Conservation (phyloP, 1,139 yeast genomes). For the Hansenula anomala region DNA sequence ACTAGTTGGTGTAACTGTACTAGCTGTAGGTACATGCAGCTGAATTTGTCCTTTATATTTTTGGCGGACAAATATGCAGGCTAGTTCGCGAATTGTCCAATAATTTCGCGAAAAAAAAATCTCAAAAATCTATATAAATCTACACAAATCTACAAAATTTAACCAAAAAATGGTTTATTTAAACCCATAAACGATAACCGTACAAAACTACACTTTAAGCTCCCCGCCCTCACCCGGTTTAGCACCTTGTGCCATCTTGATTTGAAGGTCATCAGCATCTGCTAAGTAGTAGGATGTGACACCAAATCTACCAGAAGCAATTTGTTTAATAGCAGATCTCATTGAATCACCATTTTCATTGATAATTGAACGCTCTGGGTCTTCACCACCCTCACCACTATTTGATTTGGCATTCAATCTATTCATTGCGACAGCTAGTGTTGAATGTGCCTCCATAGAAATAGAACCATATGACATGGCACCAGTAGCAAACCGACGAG, state of each 20-base stretch:
- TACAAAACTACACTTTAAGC: slow-evolving; percentile 56
- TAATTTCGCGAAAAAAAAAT: too few species aligned
- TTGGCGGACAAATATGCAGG: too few species aligned
- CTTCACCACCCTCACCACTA: slow-evolving; percentile 99
- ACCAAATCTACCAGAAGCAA: slow-evolving; percentile 98
- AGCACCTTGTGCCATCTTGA: slow-evolving; percentile 99
- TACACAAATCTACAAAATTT: too few species aligned
- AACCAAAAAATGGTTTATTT: too few species aligned
- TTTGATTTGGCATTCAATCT: slow-evolving; percentile 95
- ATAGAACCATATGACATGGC: slow-evolving; percentile 99
- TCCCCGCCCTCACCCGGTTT: slow-evolving; percentile 99
- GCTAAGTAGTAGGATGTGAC: slow-evolving; percentile 92
- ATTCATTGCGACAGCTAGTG: slow-evolving; percentile 98
- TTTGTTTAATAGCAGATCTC: slow-evolving; percentile 97
- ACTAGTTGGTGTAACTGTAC: too few species aligned
- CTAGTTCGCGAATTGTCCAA: too few species aligned
- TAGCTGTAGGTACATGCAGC: too few species aligned
- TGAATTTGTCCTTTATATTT: too few species aligned
- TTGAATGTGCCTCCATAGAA: slow-evolving; percentile 97
- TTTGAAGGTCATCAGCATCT: slow-evolving; percentile 96
- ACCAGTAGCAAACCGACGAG: slow-evolving; percentile 94
- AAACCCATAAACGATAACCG: background rate
- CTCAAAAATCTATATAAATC: too few species aligned
- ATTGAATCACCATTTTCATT: slow-evolving; percentile 90
- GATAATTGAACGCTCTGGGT: slow-evolving; percentile 80